Percentiles rank a stretch among this genome's conserved stretches.
These are phyloP conservation scores for Agaricus sinodeliciosus DNA, from an alignment of 768 basidiomycete genomes.

Conservation along the genomic window DNA sequence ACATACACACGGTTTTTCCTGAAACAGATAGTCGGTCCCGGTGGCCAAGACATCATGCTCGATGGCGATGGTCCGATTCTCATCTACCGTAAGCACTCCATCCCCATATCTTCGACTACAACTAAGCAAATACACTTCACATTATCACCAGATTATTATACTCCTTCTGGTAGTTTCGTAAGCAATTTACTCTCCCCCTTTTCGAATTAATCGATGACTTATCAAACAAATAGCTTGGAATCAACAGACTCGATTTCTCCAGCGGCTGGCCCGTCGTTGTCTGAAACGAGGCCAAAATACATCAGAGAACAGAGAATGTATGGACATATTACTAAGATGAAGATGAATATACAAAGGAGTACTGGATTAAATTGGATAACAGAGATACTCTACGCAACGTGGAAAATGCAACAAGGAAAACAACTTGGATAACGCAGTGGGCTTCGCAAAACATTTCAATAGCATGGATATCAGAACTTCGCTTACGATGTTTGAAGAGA, in stretches of 20 bases:
- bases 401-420: not conserved
- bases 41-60: slow-evolving; percentile 43
- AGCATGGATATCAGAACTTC: no score
- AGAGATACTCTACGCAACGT: no score
- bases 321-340: no score
- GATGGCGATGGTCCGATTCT: slow-evolving; percentile 41
- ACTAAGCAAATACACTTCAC: not conserved
- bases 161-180: slow-evolving; percentile 36
- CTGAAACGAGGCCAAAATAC: not conserved
- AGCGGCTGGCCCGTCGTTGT: slow-evolving; percentile 40
- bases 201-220: not conserved
- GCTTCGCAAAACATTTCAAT: no score
- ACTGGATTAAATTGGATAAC: no score
- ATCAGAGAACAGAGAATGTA: not conserved
- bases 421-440: not conserved
- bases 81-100: slow-evolving; percentile 38
- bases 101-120: not conserved
- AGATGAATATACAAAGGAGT: no score
- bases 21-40: slow-evolving; percentile 42
- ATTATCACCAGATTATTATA: slow-evolving; percentile 39
- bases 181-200: slow-evolving; percentile 11
- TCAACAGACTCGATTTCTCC: slow-evolving; percentile 42
- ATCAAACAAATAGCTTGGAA: slow-evolving; percentile 26
- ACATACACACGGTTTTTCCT: not conserved
- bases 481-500: no score